phyloP scores from a whole-genome alignment of 2,329 filamentous ascomycete genomes.

The Aureobasidium sp. region DNA sequence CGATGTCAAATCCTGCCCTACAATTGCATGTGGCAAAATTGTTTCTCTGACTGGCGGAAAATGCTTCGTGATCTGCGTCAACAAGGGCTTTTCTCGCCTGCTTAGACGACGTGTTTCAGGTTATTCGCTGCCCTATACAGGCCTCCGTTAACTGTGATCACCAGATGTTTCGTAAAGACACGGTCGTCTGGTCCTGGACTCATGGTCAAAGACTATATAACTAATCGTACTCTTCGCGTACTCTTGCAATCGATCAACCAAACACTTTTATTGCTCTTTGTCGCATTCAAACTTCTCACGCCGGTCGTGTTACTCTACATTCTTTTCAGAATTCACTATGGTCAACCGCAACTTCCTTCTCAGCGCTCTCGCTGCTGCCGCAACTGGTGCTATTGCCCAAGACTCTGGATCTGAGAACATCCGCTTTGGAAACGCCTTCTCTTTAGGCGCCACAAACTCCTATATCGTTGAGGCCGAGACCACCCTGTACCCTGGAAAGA shows the following conservation, averaged over 20 bases:
- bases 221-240: background rate
- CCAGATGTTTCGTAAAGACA: background rate
- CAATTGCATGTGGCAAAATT: background rate
- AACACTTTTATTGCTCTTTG: background rate
- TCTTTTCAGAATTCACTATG: background rate
- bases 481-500: constrained; percentile 37
- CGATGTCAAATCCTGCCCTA: background rate
- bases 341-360: constrained; percentile 6
- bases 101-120: constrained; percentile 3
- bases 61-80: background rate
- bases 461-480: constrained; percentile 41
- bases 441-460: constrained; percentile 22
- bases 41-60: background rate
- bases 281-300: background rate
- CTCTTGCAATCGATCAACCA: background rate
- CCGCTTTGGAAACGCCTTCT: constrained; percentile 8
- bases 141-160: background rate
- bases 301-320: background rate
- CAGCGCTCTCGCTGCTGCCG: background rate
- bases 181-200: background rate
- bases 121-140: background rate
- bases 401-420: constrained; percentile 4
- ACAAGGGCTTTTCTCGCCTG: background rate
- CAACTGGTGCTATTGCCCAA: background rate
- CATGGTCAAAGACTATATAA: background rate